Evolutionary conservation across 1,284 basidiomycete genomes (phyloP).

Genomic region (Xerocomus cyaneibrunnescens): DNA sequence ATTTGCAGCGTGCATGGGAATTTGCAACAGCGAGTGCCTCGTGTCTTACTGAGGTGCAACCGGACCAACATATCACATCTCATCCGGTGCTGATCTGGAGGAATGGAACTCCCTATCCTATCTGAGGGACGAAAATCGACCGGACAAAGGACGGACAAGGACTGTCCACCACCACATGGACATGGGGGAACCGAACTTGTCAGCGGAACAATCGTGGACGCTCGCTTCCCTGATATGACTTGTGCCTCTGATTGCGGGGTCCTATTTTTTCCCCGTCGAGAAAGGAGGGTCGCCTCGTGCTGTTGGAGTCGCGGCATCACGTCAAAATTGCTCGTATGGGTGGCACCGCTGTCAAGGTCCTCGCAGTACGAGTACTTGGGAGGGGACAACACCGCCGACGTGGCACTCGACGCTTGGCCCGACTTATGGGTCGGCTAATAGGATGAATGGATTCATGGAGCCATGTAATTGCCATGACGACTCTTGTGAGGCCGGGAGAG

Average conservation of each 20-base stretch:
- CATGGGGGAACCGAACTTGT: conserved; percentile 1
- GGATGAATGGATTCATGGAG: too few relatives aligned
- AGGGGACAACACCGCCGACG: too few relatives aligned
- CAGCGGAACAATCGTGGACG: not conserved
- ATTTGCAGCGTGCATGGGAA: conserved; percentile 6
- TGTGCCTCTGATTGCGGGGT: not conserved
- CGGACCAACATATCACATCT: not conserved
- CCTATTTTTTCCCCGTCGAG: not conserved
- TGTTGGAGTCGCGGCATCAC: conserved; percentile 2
- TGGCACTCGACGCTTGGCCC: too few relatives aligned
- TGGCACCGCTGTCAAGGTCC: too few relatives aligned
- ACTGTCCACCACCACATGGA: not conserved
- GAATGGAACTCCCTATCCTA: conserved; percentile 7
- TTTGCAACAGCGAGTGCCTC: conserved; percentile 3
- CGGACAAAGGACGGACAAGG: not conserved
- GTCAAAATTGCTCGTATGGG: too few relatives aligned
- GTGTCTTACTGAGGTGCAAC: conserved; percentile 2
- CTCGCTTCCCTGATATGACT: conserved; percentile 12
- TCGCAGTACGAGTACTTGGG: too few relatives aligned
- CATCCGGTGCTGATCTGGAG: conserved; percentile 3
- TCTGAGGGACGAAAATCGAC: not conserved
- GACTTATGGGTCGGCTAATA: too few relatives aligned
- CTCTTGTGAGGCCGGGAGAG: too few relatives aligned
- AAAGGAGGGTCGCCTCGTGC: conserved; percentile 23
- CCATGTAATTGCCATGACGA: not conserved